Evolutionary conservation across 805 yeast species (phyloP), one percentile per base, ranked within the genome.

Genomic region (Lipomyces sp.): DNA sequence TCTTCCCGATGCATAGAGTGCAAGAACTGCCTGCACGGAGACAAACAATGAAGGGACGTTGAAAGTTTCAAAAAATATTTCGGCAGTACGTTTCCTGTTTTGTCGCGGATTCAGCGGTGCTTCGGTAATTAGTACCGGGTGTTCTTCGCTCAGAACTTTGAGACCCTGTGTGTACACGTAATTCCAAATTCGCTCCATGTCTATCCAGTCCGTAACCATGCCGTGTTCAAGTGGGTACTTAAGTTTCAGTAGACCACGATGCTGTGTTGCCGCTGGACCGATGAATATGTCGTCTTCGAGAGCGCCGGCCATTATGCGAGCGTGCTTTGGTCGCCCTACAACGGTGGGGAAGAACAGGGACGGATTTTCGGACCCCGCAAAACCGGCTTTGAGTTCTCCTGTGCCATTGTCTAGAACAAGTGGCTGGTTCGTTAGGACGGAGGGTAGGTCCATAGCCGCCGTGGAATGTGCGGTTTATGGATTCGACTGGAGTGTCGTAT

Each of bases 301-400:
- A 10, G 86, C 85, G 35, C 88, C 88, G 1, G 96, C 90, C 94
- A 90, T 91, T 60, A 90, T 85, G 73, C 90, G 87, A 48, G 87
- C 84, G 75, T 93, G 94, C 75, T 92, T 93, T 10, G 96, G 94
- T 64, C 88, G 80, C 3, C 98, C 98, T 2, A 91, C 83, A 35
- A 88, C 77, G 30, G 91, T 79, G 2, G 92, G 86, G 35, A 86
- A 85, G 71, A 82, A 82, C 56, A 84, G 77, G 72, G 86, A 84
- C 2, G 98, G 98, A 71, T 81, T 84, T 59, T 91, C 95, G 71
- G 90, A 96, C 30, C 98, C 97, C 0, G 97, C 96, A 77, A 93
- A 90, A 0, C 98, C 98, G 1, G 96, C 90, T 75, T 92, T 90
- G 63, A 93, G 80, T 50, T 84, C 83, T 1, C 97, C 96, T 2